phyloP scores from a whole-genome alignment of 1,284 basidiomycete species.

The Leucoagaricus sp. region DNA sequence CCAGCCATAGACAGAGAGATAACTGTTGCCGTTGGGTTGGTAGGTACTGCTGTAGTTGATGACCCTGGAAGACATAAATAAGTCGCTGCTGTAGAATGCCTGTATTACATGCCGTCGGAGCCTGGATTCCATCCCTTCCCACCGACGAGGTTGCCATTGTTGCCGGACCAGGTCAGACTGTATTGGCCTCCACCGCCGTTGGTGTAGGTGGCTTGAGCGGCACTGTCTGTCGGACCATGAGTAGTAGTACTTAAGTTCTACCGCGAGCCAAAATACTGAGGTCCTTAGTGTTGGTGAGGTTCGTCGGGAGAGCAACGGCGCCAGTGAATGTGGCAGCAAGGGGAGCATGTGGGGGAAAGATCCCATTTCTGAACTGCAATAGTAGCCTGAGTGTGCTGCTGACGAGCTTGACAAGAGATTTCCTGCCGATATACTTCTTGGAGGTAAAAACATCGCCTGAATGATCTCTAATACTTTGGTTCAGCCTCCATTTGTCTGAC shows the following conservation, averaged over 20 bases:
- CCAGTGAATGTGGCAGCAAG: slow-evolving; percentile 1
- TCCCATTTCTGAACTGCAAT: not conserved
- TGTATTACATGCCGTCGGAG: slow-evolving; percentile 13
- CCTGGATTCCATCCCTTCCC: slow-evolving; percentile 37
- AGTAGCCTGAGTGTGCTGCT: not conserved
- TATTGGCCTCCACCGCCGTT: slow-evolving; percentile 23
- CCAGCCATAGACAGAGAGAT: slow-evolving; percentile 42
- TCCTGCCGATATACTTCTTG: not conserved
- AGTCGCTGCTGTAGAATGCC: not conserved
- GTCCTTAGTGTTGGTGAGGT: not conserved
- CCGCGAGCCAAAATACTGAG: not conserved
- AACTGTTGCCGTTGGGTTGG: slow-evolving; percentile 37
- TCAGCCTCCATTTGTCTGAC: not conserved
- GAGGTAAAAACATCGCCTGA: not conserved
- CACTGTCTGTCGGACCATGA: not conserved
- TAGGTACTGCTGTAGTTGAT: slow-evolving; percentile 34
- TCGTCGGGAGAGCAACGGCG: slow-evolving; percentile 5
- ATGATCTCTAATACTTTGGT: not conserved
- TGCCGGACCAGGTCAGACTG: slow-evolving; percentile 26
- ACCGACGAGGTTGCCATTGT: slow-evolving; percentile 31
- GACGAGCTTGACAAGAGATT: not conserved
- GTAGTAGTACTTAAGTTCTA: not conserved
- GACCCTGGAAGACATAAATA: slow-evolving; percentile 19
- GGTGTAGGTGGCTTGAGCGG: slow-evolving; percentile 1
- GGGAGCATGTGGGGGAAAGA: slow-evolving; percentile 5